A percentile compares a stretch with the other conserved stretches of the same genome.
Conservation (phyloP, 371 early-diverging fungal species). For the Nematocida sp. region DNA sequence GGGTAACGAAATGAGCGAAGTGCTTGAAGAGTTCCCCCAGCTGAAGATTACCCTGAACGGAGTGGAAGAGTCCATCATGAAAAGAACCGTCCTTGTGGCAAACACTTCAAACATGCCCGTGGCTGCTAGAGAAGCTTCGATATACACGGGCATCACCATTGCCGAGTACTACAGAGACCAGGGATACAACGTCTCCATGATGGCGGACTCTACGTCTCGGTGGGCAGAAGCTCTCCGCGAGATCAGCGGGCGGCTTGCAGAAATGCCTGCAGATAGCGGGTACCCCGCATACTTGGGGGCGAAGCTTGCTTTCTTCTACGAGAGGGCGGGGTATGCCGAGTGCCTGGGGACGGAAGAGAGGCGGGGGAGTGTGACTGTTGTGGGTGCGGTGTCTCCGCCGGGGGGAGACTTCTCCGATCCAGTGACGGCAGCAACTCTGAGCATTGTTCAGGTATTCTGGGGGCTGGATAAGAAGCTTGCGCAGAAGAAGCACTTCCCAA, state of each 20-base stretch:
- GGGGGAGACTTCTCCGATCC: slow-evolving; percentile 98
- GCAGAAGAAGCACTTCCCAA: slow-evolving; percentile 99
- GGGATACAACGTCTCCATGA: slow-evolving; percentile 99
- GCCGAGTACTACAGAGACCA: slow-evolving; percentile 99
- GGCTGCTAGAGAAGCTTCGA: slow-evolving; percentile 99
- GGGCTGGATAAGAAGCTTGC: slow-evolving; percentile 99
- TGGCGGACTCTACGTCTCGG: slow-evolving; percentile 99
- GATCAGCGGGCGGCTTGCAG: slow-evolving; percentile 98
- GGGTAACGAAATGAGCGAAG: slow-evolving; percentile 99
- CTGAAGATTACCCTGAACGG: slow-evolving; percentile 33
- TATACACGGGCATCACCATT: slow-evolving; percentile 99
- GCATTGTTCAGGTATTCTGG: slow-evolving; percentile 99
- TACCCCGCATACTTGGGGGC: slow-evolving; percentile 99
- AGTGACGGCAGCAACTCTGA: slow-evolving; percentile 91
- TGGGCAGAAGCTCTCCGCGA: slow-evolving; percentile 99
- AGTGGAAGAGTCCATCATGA: slow-evolving; percentile 88
- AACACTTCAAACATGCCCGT: slow-evolving; percentile 99
- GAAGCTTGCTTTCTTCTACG: slow-evolving; percentile 97
- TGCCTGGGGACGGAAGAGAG: slow-evolving; percentile 88
- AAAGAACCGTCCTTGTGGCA: slow-evolving; percentile 97
- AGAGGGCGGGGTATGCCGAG: slow-evolving; percentile 91
- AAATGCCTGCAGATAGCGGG: slow-evolving; percentile 99
- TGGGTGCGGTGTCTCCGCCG: slow-evolving; percentile 99
- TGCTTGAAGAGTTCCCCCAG: slow-evolving; percentile 97
- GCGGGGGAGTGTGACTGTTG: slow-evolving; percentile 90